These are phyloP conservation scores for Lavandula angustifolia DNA, from an alignment of 257 asterid species.

Conservation along the genomic window DNA sequence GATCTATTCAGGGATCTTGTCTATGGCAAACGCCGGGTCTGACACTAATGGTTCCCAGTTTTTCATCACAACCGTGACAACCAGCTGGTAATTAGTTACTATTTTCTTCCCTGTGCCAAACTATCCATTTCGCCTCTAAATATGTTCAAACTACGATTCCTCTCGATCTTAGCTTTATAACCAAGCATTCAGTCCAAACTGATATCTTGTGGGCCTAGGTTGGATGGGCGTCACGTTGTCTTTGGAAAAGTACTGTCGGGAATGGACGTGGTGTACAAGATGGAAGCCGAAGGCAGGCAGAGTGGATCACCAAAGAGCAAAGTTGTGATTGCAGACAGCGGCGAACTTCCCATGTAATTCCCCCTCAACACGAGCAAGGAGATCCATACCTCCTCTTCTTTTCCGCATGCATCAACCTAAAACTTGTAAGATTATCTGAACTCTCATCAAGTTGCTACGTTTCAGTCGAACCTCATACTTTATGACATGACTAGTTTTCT, in stretches of 20 bases:
- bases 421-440: not conserved
- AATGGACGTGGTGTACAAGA: slow-evolving; percentile 90
- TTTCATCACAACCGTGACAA: slow-evolving; percentile 96
- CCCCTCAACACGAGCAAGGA: not conserved
- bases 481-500: slow-evolving; percentile 15
- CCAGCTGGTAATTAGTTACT: slow-evolving; percentile 65
- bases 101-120: not conserved
- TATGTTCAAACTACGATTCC: not conserved
- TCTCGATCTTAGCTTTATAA: not conserved
- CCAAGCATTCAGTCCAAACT: not conserved
- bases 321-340: slow-evolving; percentile 71
- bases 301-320: slow-evolving; percentile 77
- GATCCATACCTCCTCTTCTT: not conserved
- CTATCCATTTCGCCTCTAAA: not conserved
- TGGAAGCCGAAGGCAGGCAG: slow-evolving; percentile 96
- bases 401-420: not conserved
- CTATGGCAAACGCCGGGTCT: slow-evolving; percentile 94
- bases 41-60: slow-evolving; percentile 97
- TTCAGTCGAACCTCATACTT: not conserved
- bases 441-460: slow-evolving; percentile 7
- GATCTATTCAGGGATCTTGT: slow-evolving; percentile 55
- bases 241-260: slow-evolving; percentile 93
- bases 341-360: slow-evolving; percentile 62
- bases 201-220: slow-evolving; percentile 43
- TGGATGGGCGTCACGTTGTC: slow-evolving; percentile 90